phyloP scores from a whole-genome alignment of 257 asterid species.

The Mentha longifolia region DNA sequence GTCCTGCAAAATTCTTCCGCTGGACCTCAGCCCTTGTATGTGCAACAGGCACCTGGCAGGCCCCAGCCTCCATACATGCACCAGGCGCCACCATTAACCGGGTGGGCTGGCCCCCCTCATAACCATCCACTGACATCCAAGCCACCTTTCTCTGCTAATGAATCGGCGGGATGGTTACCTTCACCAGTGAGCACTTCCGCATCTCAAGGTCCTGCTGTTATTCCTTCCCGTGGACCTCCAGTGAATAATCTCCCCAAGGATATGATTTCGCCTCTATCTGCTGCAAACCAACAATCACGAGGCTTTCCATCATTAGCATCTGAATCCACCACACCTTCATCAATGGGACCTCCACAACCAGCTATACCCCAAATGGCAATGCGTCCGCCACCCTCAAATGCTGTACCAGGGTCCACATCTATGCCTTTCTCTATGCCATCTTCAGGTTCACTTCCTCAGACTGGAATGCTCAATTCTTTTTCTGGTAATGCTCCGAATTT shows the following conservation, averaged over 20 bases:
- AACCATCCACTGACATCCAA: slow-evolving; percentile 34
- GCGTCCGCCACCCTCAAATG: slow-evolving; percentile 42
- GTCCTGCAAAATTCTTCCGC: slow-evolving; percentile 55
- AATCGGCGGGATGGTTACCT: slow-evolving; percentile 47
- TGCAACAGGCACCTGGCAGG: slow-evolving; percentile 54
- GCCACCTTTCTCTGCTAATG: slow-evolving; percentile 20
- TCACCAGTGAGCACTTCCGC: slow-evolving; percentile 40
- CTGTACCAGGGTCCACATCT: slow-evolving; percentile 34
- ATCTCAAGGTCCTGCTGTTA: slow-evolving; percentile 42
- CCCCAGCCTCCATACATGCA: slow-evolving; percentile 56
- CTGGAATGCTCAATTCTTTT: slow-evolving; percentile 42
- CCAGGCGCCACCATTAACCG: slow-evolving; percentile 40
- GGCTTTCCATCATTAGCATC: slow-evolving; percentile 38
- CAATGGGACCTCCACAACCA: slow-evolving; percentile 35
- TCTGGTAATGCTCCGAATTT: slow-evolving; percentile 45
- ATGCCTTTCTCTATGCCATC: slow-evolving; percentile 40
- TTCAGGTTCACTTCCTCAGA: slow-evolving; percentile 38
- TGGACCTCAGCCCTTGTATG: slow-evolving; percentile 49
- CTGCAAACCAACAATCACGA: slow-evolving; percentile 46
- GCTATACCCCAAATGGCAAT: slow-evolving; percentile 34
- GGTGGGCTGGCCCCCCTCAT: slow-evolving; percentile 47
- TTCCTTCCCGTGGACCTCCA: slow-evolving; percentile 44
- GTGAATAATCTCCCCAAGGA: slow-evolving; percentile 21
- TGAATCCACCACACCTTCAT: slow-evolving; percentile 35
- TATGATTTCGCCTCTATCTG: slow-evolving; percentile 46